Base-by-base conservation (phyloP, 768 basidiomycete genomes). In the Polyporus arcularius region DNA sequence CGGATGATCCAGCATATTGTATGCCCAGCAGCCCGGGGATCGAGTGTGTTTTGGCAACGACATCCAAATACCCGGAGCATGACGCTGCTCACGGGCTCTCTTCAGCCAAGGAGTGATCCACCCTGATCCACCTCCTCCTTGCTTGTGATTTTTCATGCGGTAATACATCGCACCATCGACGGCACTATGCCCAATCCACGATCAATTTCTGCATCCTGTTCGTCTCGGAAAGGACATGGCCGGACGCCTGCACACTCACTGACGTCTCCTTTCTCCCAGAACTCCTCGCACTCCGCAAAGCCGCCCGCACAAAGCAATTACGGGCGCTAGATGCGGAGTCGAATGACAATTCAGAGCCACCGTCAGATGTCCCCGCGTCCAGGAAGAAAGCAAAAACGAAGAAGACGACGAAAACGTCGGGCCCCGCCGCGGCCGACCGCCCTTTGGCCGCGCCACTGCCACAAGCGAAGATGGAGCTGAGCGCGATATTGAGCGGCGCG, bases 211-310 rank as follows among this genome's bases (percentile, higher is more conserved):
- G 21, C 21, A 2, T 26, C 21, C 21, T 26, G 21, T 26, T 26
- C 21, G 21, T 26, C 21, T 26, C 21, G 21, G 21, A 26, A 26
- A 26, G 21, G 21, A 26, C 21, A 26, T 26, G 21, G 21, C 21
- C 21, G 21, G 2, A 26, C 1, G 21, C 21, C 21, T 26, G 21
- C 21, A 35, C 3, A 35, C 35, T 35, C 3, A 35, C 35, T 35
- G n/a, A 32, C 28, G 16, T 28, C 38, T 11, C 3, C 11, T 53
- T 26, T n/a, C 18, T 26, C 31, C 52, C 26, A 63, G 62, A 63
- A 31, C 62, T 63, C 39, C 62, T 63, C 48, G 50, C 58, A 26
- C 62, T 63, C 53, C 62, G 62, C 57, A 63, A 54, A 39, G 57
- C 57, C 54, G 53, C 57, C 26, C 42, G 43, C 43, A 28, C 53